phyloP scores from a whole-genome alignment of 108 stramenopile species.

The Aurantiochytrium sp. region DNA sequence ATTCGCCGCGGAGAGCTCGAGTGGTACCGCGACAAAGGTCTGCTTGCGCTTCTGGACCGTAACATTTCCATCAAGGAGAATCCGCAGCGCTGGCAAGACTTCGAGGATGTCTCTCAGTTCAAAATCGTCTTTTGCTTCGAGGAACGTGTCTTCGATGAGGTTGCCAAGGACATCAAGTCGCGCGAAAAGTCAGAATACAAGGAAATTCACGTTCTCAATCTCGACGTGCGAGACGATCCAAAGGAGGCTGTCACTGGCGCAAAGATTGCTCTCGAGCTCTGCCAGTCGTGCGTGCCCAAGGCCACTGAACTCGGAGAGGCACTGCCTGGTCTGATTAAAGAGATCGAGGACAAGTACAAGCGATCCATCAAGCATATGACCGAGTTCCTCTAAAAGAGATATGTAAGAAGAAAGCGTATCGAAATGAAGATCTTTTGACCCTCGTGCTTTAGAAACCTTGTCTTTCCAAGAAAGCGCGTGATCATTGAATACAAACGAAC shows the following conservation, averaged over 20 bases:
- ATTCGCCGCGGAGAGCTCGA: neutral
- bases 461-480: too few species aligned
- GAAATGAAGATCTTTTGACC: neutral
- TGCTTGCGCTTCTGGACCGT: neutral
- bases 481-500: too few species aligned
- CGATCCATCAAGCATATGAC: constrained; percentile 1
- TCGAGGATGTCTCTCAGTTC: neutral
- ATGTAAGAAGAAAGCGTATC: too few species aligned
- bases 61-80: constrained; percentile 18
- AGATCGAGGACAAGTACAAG: constrained; percentile 1
- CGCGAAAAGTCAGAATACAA: neutral
- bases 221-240: neutral
- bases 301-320: neutral
- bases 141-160: neutral
- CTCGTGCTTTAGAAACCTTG: too few species aligned
- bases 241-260: neutral
- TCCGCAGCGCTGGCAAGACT: neutral
- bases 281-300: neutral
- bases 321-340: neutral
- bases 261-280: constrained; percentile 1
- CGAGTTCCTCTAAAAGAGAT: neutral
- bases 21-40: constrained; percentile 12
- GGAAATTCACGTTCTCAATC: neutral
- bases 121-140: constrained; percentile 15
- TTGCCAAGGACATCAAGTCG: neutral